Evolutionary conservation across 2,329 filamentous ascomycete genomes (phyloP), one percentile per base, ranked within the genome.

Genomic region (Aspergillus quadricinctus): DNA sequence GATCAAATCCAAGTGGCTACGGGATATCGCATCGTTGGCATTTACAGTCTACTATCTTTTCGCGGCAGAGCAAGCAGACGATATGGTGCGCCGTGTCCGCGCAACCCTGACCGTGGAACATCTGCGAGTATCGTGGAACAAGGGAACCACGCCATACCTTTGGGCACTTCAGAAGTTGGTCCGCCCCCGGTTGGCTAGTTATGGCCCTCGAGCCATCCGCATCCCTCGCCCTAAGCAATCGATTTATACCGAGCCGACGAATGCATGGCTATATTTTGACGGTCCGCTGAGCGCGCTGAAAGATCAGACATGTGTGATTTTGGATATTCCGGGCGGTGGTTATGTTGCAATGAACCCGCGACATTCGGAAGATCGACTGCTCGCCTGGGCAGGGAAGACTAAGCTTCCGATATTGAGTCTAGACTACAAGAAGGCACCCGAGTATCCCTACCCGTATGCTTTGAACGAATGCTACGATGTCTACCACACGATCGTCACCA

Each of bases 311-410:
- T 88, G 88, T 65, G 73, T 99, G 28, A 83, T 99, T 1, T 70
- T 99, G 37, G 94, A 99, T 72, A 86, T 97, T 3, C 94, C 94
- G 0, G 94, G 94, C 1, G 94, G 94, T 31, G 94, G 94, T 0
- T 99, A 95, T 63, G 92, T 99, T 11, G 92, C 94, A 19, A 99
- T 99, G 94, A 87, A 90, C 57, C 94, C 94, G n/a, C 81, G 94
- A 49, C 90, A 88, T 66, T 92, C 95, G 66, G 94, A 99, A 69
- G 94, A 99, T 73, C 96, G 95, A 73, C 80, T 99, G 19, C 85
- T 96, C 64, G 86, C 89, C 1, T 99, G 94, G 94, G 91, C 94
- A 0, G 89, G 88, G 17, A 92, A 89, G 72, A 90, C 90, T 0
- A 90, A 92, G 0, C 72, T 96, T n/a, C 93, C 94, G 0, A 83